phyloP scores from a whole-genome alignment of 768 basidiomycete genomes.

The Rhizopogon roseolus region DNA sequence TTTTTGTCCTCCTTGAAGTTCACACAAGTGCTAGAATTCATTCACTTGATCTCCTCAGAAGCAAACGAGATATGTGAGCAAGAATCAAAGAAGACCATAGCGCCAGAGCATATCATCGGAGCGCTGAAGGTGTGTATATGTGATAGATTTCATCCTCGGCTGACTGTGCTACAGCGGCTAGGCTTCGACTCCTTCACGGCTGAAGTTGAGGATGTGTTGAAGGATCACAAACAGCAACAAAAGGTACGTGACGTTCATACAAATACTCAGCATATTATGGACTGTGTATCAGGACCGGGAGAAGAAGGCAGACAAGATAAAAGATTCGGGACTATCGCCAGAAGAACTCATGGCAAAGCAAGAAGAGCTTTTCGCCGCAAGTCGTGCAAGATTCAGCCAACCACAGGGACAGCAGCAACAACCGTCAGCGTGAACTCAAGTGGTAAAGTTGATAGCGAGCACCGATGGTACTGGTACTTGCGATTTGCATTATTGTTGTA shows the following conservation, averaged over 20 bases:
- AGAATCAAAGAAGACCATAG: slow-evolving; percentile 98
- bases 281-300: slow-evolving; percentile 63
- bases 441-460: not conserved
- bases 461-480: slow-evolving; percentile 1
- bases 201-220: slow-evolving; percentile 89
- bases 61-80: slow-evolving; percentile 98
- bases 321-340: slow-evolving; percentile 83
- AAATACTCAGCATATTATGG: not conserved
- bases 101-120: slow-evolving; percentile 92
- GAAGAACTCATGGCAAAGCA: slow-evolving; percentile 87
- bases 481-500: slow-evolving; percentile 12
- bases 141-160: not conserved
- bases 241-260: slow-evolving; percentile 51
- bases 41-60: slow-evolving; percentile 94
- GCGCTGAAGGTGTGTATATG: slow-evolving; percentile 71
- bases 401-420: slow-evolving; percentile 41
- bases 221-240: slow-evolving; percentile 94
- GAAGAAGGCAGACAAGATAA: slow-evolving; percentile 88
- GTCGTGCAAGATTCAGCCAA: slow-evolving; percentile 74
- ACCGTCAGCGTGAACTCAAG: slow-evolving; percentile 5
- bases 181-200: slow-evolving; percentile 89
- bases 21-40: slow-evolving; percentile 68
- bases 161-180: slow-evolving; percentile 53
- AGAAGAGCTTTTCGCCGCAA: slow-evolving; percentile 89
- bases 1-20: slow-evolving; percentile 9